A percentile compares a stretch with the other conserved stretches of the same genome.
phyloP scores from a whole-genome alignment of 2,329 filamentous ascomycete genomes.

The Geoglossum cookeanum region DNA sequence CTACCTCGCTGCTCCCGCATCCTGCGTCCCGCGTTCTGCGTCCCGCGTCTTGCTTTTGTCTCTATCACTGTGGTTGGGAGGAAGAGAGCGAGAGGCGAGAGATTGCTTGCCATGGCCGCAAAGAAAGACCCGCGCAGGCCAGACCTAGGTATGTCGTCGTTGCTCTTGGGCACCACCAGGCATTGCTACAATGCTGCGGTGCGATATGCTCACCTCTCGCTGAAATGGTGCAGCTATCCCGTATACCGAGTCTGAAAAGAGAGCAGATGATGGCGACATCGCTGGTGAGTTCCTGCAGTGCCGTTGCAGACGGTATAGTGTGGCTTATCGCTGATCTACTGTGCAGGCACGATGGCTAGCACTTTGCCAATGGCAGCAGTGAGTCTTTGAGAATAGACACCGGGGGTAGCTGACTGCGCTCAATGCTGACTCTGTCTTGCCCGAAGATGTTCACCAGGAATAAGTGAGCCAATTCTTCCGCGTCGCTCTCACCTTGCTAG shows the following conservation, averaged over 20 bases:
- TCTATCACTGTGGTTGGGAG: too few relatives aligned
- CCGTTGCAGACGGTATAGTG: neutral
- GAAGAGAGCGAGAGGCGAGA: too few relatives aligned
- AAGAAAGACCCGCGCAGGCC: conserved; percentile 59
- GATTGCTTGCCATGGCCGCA: conserved; percentile 32
- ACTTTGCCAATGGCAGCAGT: conserved; percentile 86
- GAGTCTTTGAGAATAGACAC: conserved; percentile 17
- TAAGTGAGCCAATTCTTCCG: conserved; percentile 34
- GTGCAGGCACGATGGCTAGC: conserved; percentile 41
- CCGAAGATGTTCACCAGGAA: conserved; percentile 71
- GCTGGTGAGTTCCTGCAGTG: conserved; percentile 2
- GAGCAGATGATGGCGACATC: neutral
- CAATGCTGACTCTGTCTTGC: conserved; percentile 8
- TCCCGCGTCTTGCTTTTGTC: too few relatives aligned
- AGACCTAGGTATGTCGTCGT: conserved; percentile 43
- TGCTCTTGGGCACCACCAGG: neutral
- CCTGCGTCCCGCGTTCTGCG: too few relatives aligned
- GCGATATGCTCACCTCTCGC: neutral
- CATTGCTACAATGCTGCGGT: neutral
- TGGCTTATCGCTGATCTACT: neutral
- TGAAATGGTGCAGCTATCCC: conserved; percentile 1
- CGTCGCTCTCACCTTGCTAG: neutral
- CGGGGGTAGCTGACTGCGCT: too few relatives aligned
- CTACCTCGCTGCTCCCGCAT: too few relatives aligned
- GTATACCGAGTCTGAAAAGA: neutral